Base-by-base conservation (phyloP, 169 alveolate genomes). In the Cryptosporidium andersoni region DNA sequence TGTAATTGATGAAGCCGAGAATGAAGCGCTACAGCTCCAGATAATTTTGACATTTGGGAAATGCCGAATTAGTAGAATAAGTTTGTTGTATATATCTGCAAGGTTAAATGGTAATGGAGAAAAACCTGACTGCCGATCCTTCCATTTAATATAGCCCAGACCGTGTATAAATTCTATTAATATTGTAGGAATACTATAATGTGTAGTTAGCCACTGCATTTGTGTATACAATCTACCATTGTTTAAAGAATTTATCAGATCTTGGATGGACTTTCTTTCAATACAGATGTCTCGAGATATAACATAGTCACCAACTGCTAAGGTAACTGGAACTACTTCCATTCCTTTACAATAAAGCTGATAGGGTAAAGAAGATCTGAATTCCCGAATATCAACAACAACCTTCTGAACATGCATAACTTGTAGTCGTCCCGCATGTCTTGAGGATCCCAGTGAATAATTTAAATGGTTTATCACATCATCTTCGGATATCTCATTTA, bases 221-320 rank as follows among this genome's bases (percentile, higher is more conserved):
- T 93, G 96, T 36, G 93, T 92, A 40, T 90, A 82, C 34, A 93
- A 89, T 65, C 96, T 88, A 39, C 94, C 94, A 51, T 82, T 82
- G 52, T 53, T 90, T 52, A 93, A 80, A 3, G 96, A 93, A 25
- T 60, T 82, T 8, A 74, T 64, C 49, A 93, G 89, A 53, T 93
- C 96, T 2, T 60, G 64, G 25, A 92, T 85, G 4, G 93, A 91
- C 91, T 93, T 93, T 64, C 96, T 88, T 45, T 93, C 96, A 25
- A 93, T 90, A 89, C 95, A 92, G 37, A 92, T 91, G 81, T 93
- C 95, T 51, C 92, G 88, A 9, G 95, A 92, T 60, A 93, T 55
- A 14, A 93, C 88, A 85, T 93, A 93, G 81, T 93, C 96, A 5
- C 96, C 96, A 53, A 92, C 89, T 56, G 89, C 93, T 53, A 93